Evolutionary conservation across 805 yeast genomes (phyloP), one percentile per base, ranked within the genome.

Genomic region (Yamadazyma phyllophila): DNA sequence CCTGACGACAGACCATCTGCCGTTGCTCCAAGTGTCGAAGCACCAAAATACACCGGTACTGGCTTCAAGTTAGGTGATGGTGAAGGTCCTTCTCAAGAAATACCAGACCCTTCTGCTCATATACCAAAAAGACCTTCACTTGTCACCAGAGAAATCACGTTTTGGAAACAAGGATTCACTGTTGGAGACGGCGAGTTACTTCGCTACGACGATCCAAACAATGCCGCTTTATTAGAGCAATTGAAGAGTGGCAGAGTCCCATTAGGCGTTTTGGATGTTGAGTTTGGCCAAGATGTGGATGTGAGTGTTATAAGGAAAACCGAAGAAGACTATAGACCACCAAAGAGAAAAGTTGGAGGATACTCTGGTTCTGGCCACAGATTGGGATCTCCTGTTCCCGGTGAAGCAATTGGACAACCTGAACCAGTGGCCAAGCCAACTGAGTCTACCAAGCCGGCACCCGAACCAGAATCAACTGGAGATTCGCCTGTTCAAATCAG

Each of bases 161-260:
- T 94, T 63, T 94, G 99, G 99, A 85, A 82, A 55, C 92, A 94
- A 58, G 99, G 99, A 1, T 94, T 94, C 67, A 88, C 89, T 51
- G 90, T 94, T 20, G 98, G 94, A 27, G 96, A 91, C 40, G 98
- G 98, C 2, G 80, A 80, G 17, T 74, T 94, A 45, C 84, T 78
- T 62, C 74, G 94, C 47, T 94, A 90, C 62, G 97, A 92, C 58
- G 98, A 94, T 62, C 96, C 96, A 5, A 81, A 78, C n/a, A 94
- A 92, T 62, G 83, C 83, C 39, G 78, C 76, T 36, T 85, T 88
- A 52, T 72, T 94, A 56, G 77, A 82, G 52, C 94, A 91, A 54
- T 76, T 94, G 65, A 86, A 88, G 59, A 77, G 82, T 45, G 99
- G 99, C 8, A 76, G 95, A 47, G 99, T 97, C 0, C 99, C 99